phyloP scores from a whole-genome alignment of 108 stramenopile species.

The Conticribra guillardii region DNA sequence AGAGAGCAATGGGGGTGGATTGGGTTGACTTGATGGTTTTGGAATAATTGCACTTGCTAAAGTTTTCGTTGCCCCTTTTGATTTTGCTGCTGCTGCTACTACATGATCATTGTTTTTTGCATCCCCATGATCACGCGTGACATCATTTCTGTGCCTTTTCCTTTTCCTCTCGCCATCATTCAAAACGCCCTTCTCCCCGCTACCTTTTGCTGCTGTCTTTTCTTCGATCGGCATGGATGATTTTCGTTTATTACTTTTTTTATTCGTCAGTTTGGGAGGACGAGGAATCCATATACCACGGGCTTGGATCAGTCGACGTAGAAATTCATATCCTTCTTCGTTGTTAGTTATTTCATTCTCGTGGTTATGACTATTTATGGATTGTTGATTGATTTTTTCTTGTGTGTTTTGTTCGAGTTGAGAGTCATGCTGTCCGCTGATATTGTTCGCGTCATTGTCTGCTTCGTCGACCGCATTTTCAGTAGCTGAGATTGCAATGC shows the following conservation, averaged over 20 bases:
- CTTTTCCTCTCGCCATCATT: not conserved
- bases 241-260: not conserved
- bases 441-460: too few species aligned
- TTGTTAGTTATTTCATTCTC: not conserved
- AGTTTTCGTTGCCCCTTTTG: not conserved
- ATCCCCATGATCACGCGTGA: not conserved
- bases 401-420: not conserved
- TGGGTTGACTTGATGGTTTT: not conserved
- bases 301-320: slow-evolving; percentile 30
- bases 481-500: too few species aligned
- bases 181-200: not conserved
- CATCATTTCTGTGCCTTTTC: not conserved
- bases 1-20: slow-evolving; percentile 16
- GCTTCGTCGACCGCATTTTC: too few species aligned
- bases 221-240: not conserved
- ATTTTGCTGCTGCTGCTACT: not conserved
- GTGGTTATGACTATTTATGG: not conserved
- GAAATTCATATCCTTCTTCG: slow-evolving; percentile 26
- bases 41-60: not conserved
- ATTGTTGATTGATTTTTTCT: not conserved
- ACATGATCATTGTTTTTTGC: slow-evolving; percentile 3
- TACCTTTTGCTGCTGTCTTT: not conserved
- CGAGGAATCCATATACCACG: slow-evolving; percentile 24
- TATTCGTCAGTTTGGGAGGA: not conserved
- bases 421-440: too few species aligned